phyloP scores from a whole-genome alignment of 1,139 yeast species.

The Pichia sp. region DNA sequence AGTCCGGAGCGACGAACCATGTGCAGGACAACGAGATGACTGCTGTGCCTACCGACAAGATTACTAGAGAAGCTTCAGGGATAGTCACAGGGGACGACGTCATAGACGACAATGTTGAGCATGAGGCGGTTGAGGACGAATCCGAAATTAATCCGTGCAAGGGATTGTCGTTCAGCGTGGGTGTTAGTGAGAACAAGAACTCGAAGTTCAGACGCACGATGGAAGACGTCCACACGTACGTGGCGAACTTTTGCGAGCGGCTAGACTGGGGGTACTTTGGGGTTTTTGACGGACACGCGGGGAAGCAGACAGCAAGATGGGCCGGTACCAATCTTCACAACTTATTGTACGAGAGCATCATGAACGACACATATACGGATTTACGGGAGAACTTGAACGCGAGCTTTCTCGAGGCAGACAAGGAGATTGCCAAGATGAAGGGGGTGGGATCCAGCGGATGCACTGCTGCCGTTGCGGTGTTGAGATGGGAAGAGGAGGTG shows the following conservation, averaged over 20 bases:
- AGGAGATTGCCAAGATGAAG: constrained; percentile 51
- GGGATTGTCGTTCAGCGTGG: constrained; percentile 60
- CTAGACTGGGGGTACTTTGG: constrained; percentile 96
- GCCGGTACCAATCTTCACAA: constrained; percentile 84
- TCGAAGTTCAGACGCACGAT: constrained; percentile 75
- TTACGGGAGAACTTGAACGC: constrained; percentile 55
- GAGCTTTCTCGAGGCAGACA: constrained; percentile 72
- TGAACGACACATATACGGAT: constrained; percentile 36
- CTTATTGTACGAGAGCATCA: constrained; percentile 54
- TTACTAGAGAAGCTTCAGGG: neutral
- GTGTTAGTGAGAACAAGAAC: constrained; percentile 87
- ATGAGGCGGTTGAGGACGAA: neutral
- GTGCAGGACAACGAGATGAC: neutral
- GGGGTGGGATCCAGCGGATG: constrained; percentile 74
- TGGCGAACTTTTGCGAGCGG: constrained; percentile 84
- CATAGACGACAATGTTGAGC: neutral
- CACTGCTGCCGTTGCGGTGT: constrained; percentile 92
- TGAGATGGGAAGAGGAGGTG: constrained; percentile 73
- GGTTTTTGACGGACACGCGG: constrained; percentile 97
- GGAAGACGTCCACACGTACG: constrained; percentile 97
- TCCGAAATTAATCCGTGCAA: constrained; percentile 27
- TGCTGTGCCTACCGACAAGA: neutral
- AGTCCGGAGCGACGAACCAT: neutral
- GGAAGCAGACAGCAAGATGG: constrained; percentile 90
- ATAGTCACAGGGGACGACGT: neutral